phyloP scores from a whole-genome alignment of 768 basidiomycete species.

The Daedaleopsis nitida region DNA sequence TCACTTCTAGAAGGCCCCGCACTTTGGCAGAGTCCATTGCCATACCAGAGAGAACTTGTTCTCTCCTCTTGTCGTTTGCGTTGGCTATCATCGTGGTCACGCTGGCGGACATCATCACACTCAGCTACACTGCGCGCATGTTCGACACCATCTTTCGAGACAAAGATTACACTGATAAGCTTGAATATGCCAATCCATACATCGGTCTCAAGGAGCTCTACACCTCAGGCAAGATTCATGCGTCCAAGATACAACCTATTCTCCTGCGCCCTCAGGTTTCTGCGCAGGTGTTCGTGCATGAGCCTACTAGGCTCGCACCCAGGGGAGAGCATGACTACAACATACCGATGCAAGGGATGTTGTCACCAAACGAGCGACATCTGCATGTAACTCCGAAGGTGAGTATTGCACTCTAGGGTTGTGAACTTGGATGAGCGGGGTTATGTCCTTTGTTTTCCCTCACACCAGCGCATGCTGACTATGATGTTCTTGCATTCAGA shows the following conservation, averaged over 20 bases:
- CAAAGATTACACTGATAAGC: slow-evolving; percentile 4
- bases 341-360: slow-evolving; percentile 1
- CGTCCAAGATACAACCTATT: slow-evolving; percentile 9
- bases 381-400: slow-evolving; percentile 1
- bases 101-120: slow-evolving; percentile 4
- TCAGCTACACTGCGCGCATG: slow-evolving; percentile 7
- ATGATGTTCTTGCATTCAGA: background rate
- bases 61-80: slow-evolving; percentile 5
- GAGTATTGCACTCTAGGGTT: background rate
- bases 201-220: slow-evolving; percentile 15
- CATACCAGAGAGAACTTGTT: no score
- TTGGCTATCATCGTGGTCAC: slow-evolving; percentile 5
- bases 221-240: slow-evolving; percentile 1
- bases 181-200: slow-evolving; percentile 16
- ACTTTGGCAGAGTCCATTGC: no score
- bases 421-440: background rate
- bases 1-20: no score
- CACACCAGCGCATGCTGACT: no score
- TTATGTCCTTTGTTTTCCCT: no score
- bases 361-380: slow-evolving; percentile 7
- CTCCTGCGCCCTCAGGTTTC: slow-evolving; percentile 16
- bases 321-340: slow-evolving; percentile 11
- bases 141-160: slow-evolving; percentile 8
- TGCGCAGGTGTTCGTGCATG: slow-evolving; percentile 12
- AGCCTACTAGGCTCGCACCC: slow-evolving; percentile 7